Evolutionary conservation across 768 basidiomycete species (phyloP).

Genomic region (Kwoniella sp.): DNA sequence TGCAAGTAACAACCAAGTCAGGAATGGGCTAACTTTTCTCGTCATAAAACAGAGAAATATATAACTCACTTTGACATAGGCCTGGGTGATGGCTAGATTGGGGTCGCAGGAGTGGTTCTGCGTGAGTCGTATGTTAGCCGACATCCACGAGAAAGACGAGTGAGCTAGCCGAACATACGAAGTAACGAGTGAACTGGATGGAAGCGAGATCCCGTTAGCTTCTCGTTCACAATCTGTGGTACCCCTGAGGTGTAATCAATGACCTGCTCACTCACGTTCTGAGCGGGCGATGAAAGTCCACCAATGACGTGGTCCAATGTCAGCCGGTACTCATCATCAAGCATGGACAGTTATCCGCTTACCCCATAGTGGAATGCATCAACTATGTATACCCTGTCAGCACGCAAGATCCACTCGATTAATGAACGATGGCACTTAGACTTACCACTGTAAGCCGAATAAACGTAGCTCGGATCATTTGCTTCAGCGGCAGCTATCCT

Average conservation of each 20-base stretch:
- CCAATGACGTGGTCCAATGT: too few species aligned
- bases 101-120: constrained; percentile 93
- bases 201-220: neutral
- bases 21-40: neutral
- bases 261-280: constrained; percentile 35
- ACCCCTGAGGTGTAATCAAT: neutral
- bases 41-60: neutral
- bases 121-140: constrained; percentile 4
- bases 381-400: constrained; percentile 58
- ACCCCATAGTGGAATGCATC: constrained; percentile 75
- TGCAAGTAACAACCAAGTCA: neutral
- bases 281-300: neutral
- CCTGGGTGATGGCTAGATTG: constrained; percentile 71
- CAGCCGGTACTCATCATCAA: neutral
- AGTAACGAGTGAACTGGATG: constrained; percentile 85
- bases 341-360: constrained; percentile 12
- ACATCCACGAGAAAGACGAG: neutral
- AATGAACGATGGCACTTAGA: too few species aligned
- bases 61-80: constrained; percentile 68
- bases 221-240: neutral
- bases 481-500: constrained; percentile 19
- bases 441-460: constrained; percentile 43
- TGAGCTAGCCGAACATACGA: constrained; percentile 61
- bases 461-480: constrained; percentile 47
- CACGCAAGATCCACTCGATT: neutral